Conservation (phyloP, 768 basidiomycete species). For the Suillus placidus region DNA sequence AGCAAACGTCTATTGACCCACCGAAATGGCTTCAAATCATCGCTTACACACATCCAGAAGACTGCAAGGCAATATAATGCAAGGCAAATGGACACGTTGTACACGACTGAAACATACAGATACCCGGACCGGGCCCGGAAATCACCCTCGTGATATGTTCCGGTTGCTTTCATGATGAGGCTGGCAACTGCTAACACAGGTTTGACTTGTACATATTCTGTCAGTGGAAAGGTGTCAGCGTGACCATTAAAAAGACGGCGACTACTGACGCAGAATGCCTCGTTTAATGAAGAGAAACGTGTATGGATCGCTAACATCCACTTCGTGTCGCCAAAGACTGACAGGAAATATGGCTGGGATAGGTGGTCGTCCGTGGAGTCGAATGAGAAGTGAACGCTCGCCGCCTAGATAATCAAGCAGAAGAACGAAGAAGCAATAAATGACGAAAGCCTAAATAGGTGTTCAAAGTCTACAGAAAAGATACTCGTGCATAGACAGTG, state of each 20-base stretch:
- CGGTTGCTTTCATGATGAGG: conserved; percentile 81
- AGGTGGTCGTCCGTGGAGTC: conserved; percentile 88
- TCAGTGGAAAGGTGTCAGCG: conserved; percentile 9
- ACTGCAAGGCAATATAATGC: conserved; percentile 90
- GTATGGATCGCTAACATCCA: conserved; percentile 94
- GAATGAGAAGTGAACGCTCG: conserved; percentile 89
- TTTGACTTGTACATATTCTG: conserved; percentile 98
- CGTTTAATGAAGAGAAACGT: conserved; percentile 93
- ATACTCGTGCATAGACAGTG: background rate
- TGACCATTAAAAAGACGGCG: background rate
- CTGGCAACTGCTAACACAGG: conserved; percentile 86
- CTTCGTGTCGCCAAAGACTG: conserved; percentile 77
- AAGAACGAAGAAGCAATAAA: conserved; percentile 89
- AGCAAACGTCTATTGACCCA: conserved; percentile 32
- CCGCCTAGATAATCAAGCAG: conserved; percentile 87
- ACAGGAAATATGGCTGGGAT: conserved; percentile 87
- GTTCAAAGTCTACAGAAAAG: background rate
- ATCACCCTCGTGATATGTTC: conserved; percentile 89
- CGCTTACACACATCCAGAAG: conserved; percentile 93
- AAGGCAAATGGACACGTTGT: conserved; percentile 80
- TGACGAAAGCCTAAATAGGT: conserved; percentile 77
- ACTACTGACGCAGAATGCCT: conserved; percentile 81
- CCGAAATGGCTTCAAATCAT: conserved; percentile 90
- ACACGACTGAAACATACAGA: conserved; percentile 86
- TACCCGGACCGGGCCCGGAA: conserved; percentile 87